These are phyloP conservation scores for Phoma sp. DNA, from an alignment of 2,329 filamentous ascomycete species.

Conservation along the genomic window DNA sequence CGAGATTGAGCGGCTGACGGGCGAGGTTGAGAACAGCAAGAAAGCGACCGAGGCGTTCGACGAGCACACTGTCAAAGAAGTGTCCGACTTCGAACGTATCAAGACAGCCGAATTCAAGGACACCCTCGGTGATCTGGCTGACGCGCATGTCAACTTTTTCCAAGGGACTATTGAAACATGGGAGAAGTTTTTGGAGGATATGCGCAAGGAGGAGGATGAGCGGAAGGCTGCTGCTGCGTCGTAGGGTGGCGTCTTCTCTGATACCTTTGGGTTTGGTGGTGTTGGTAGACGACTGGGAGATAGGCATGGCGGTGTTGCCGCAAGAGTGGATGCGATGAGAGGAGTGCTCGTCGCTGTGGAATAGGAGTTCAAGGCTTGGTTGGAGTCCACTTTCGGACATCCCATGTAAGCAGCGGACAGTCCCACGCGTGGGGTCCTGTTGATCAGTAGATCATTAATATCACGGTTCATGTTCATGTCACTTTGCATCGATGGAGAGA, in stretches of 20 bases:
- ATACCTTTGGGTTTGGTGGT: neutral
- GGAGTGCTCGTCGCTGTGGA: neutral
- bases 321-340: neutral
- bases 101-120: slow-evolving; percentile 91
- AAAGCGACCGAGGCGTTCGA: slow-evolving; percentile 91
- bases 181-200: slow-evolving; percentile 88
- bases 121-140: slow-evolving; percentile 81
- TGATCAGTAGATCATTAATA: too few relatives aligned
- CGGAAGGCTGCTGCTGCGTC: slow-evolving; percentile 33
- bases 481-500: too few relatives aligned
- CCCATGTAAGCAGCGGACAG: too few relatives aligned
- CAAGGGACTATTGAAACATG: slow-evolving; percentile 78
- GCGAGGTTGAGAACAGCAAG: slow-evolving; percentile 83
- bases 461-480: too few relatives aligned
- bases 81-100: slow-evolving; percentile 93
- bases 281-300: neutral
- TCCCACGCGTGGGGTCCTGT: too few relatives aligned
- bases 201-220: slow-evolving; percentile 70
- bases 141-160: slow-evolving; percentile 88
- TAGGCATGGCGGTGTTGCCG: neutral
- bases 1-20: slow-evolving; percentile 87
- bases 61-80: slow-evolving; percentile 92
- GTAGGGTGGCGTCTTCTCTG: slow-evolving; percentile 15
- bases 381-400: slow-evolving; percentile 1
- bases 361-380: neutral